Base-by-base conservation (phyloP, 768 basidiomycete genomes). In the Lanmaoa rubissima region DNA sequence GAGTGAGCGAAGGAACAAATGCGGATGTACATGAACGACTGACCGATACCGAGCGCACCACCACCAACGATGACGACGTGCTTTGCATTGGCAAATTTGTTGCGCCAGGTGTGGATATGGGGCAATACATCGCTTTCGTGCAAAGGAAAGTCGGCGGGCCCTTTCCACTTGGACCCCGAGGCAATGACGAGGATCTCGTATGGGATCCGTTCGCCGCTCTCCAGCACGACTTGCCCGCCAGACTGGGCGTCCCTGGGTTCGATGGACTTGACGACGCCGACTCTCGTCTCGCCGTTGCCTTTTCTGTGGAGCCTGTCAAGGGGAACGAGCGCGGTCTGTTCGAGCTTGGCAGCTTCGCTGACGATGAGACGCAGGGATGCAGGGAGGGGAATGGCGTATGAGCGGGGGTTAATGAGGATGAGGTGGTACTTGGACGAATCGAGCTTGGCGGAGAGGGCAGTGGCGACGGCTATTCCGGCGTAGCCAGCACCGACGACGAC, bases 171-270 rank as follows among this genome's bases (percentile, higher is more conserved):
- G 40, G 76, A 77, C 1, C 88, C 88, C 2, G 86, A 75, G 0
- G 85, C 79, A 35, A 90, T 69, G 38, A 90, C 76, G 42, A 90
- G 80, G 21, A 79, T 69, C 12, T 78, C 76, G 67, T 83, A 90
- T 9, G 70, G 65, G 13, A 88, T 55, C 46, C 65, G 66, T 48
- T 83, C 77, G 35, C 83, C 84, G 58, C 73, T 63, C 60, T 73
- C 75, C 10, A 90, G 75, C 6, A 77, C 71, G 7, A 89, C 75
- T 21, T 78, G 74, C 0, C 81, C 81, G n/a, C 77, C 75, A 14
- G 69, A 62, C 5, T 67, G 67, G 31, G 61, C 51, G 19, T 58
- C 59, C 46, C 53, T 56, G 38, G 71, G 76, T 5, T 78, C 69
- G 51, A 87, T 70, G 46, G 80, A 67, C 8, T 56, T 69, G 54